Conservation (phyloP, 1,139 yeast species). For the Citeromyces hawaiiensis region DNA sequence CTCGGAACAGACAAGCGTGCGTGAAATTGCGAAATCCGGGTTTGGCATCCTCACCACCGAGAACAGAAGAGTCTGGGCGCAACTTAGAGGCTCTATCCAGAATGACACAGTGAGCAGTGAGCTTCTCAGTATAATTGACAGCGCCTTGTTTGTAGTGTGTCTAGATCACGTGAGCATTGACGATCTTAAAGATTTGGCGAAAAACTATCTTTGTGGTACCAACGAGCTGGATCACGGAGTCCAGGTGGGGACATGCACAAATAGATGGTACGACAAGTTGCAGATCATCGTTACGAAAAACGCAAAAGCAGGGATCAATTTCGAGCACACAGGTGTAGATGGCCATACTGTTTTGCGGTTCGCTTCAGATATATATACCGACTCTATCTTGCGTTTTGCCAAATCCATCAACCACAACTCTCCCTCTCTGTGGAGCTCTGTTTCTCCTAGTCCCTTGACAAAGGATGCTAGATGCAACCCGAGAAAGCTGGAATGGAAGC, state of each 20-base stretch:
- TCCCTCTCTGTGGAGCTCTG: slow-evolving; percentile 60
- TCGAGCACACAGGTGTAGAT: slow-evolving; percentile 93
- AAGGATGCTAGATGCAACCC: slow-evolving; percentile 41
- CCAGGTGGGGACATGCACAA: slow-evolving; percentile 88
- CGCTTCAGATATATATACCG: slow-evolving; percentile 85
- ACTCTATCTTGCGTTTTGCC: slow-evolving; percentile 79
- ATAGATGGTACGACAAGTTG: slow-evolving; percentile 88
- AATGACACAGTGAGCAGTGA: slow-evolving; percentile 40
- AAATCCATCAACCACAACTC: slow-evolving; percentile 70
- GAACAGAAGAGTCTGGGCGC: slow-evolving; percentile 77
- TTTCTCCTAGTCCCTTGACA: slow-evolving; percentile 30
- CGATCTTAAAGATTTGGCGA: slow-evolving; percentile 55
- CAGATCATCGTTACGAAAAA: slow-evolving; percentile 84
- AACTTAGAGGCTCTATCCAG: slow-evolving; percentile 40
- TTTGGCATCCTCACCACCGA: slow-evolving; percentile 87
- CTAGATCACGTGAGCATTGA: slow-evolving; percentile 65
- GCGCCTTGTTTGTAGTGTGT: slow-evolving; percentile 71
- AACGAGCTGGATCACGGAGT: slow-evolving; percentile 72
- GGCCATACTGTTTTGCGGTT: slow-evolving; percentile 87
- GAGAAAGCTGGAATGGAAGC: slow-evolving; percentile 79
- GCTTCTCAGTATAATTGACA: slow-evolving; percentile 61
- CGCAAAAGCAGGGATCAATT: slow-evolving; percentile 88
- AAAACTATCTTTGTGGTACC: slow-evolving; percentile 79
- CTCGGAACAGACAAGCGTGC: slow-evolving; percentile 42
- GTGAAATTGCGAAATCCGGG: slow-evolving; percentile 67